Evolutionary conservation across 2,329 filamentous ascomycete species (phyloP), one percentile per base, ranked within the genome.

Genomic region (Rhynchosporium agropyri): DNA sequence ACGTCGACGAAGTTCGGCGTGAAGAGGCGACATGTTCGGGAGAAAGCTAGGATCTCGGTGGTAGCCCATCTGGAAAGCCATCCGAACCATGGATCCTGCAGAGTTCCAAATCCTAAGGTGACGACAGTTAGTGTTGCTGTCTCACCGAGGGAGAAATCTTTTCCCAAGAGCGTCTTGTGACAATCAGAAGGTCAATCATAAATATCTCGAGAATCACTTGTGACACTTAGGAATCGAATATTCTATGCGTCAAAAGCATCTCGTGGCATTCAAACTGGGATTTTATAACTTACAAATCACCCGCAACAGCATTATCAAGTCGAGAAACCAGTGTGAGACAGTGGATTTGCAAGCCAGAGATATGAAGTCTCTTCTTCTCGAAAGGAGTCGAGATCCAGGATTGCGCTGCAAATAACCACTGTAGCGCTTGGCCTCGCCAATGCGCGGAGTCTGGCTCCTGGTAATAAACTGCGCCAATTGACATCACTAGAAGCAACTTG

Each of bases 61-160:
- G 5, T 86, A 75, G 3, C 84, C 84, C 78, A 86, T 84, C 60
- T 79, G 79, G 70, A 87, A 80, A 58, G 83, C 84, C 7, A 78
- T 79, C 10, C 84, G 77, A n/a, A 85, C 63, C 10, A 86, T 65
- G 0, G 76, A 73, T 0, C 84, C 84, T 0, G 79, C 75, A 1
- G 79, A 76, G 38, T 83, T 78, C 83, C 83, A 86, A 1, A 78
- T 75, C 33, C 33, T 36, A 36, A 36, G 33, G 33, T 36, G 9
- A 36, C 6, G 9, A 10, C 33, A 36, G 9, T 36, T 36, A 36
- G 33, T 36, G 9, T 6, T 20, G 9, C 33, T 36, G 9, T 10
- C 9, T 10, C 5, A 36, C 9, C 9, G 33, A 36, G 33, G 33
- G 9, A 36, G 9, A 36, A 36, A 36, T 6, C 2, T 6, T 6